Evolutionary conservation across 1,284 basidiomycete genomes (phyloP), one percentile per base, ranked within the genome.

Genomic region (Lentinula novae-zelandiae): DNA sequence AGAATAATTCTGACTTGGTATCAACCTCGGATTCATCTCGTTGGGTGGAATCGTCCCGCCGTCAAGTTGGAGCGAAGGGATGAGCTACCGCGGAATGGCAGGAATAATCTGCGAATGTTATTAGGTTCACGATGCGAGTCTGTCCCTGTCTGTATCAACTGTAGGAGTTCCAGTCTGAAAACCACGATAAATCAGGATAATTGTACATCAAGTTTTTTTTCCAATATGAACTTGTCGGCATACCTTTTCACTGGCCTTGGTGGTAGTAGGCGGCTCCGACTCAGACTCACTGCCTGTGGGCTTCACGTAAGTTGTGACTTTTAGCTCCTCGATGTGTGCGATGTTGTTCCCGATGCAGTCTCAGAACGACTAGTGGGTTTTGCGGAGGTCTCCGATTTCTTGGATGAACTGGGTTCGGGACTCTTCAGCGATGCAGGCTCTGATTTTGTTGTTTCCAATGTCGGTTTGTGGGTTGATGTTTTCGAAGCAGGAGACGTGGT

Each of bases 41-140:
- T 64, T 66, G 20, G 65, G 65, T 13, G 65, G 65, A 36, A 62
- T 60, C 13, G 60, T 56, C 3, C 63, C 64, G 17, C 17, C 17
- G 17, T 17, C 17, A 17, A 17, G 17, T 17, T 17, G 17, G 17
- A 17, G 17, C 17, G 17, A 17, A 17, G 17, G 17, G 17, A 17
- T 17, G 17, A 22, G 22, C 22, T 22, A 22, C 22, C 22, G 22
- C 2, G 22, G 22, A 22, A 22, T 22, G 22, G 22, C 22, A 22
- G 22, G 22, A 22, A 22, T 3, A 22, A 3, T 22, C 17, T 17
- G 17, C 17, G 17, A 17, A 17, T 17, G 17, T 17, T 17, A 17
- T 17, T 17, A 17, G 17, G 22, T 22, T 22, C 22, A 22, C 22
- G 22, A 22, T 3, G 22, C 2, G 22, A 22, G 22, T 22, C 22